These are phyloP conservation scores for Colletotrichum spaethianum DNA, from an alignment of 2,329 filamentous ascomycete species.

Conservation along the genomic window DNA sequence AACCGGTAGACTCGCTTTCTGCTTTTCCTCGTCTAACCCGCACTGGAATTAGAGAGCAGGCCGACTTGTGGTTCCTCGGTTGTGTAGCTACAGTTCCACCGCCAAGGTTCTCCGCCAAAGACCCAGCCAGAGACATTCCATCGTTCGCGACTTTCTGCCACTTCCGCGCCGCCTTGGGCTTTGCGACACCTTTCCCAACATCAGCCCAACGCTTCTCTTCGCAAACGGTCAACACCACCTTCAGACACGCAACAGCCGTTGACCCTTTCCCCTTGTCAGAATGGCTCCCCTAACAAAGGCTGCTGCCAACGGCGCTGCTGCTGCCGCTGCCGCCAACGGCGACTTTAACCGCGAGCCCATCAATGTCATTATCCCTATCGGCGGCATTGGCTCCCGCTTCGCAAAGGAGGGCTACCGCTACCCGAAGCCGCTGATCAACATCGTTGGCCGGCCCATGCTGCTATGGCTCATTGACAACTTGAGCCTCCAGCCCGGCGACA, in stretches of 20 bases:
- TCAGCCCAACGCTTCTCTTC: constrained; percentile 4
- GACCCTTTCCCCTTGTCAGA: neutral
- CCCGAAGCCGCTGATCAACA: constrained; percentile 51
- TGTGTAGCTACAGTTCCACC: constrained; percentile 25
- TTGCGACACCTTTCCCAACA: constrained; percentile 2
- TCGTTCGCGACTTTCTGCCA: constrained; percentile 24
- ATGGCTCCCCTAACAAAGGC: constrained; percentile 34
- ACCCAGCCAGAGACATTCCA: constrained; percentile 14
- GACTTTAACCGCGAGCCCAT: constrained; percentile 43
- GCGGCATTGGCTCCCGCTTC: constrained; percentile 50
- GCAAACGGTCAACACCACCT: constrained; percentile 5
- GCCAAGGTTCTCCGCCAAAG: constrained; percentile 15
- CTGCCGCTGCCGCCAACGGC: constrained; percentile 14
- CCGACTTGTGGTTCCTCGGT: constrained; percentile 9
- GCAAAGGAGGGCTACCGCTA: constrained; percentile 49
- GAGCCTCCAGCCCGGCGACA: constrained; percentile 45
- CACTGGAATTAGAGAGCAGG: neutral
- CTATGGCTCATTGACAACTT: constrained; percentile 50
- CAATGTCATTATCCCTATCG: constrained; percentile 51
- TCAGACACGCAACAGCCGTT: neutral
- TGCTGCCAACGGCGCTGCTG: constrained; percentile 31
- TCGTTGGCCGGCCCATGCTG: constrained; percentile 50
- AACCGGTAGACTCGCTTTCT: constrained; percentile 9
- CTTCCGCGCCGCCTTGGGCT: neutral
- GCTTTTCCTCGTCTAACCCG: neutral